Conservation (phyloP, 768 basidiomycete species). For the Podaxis mareebaensis region DNA sequence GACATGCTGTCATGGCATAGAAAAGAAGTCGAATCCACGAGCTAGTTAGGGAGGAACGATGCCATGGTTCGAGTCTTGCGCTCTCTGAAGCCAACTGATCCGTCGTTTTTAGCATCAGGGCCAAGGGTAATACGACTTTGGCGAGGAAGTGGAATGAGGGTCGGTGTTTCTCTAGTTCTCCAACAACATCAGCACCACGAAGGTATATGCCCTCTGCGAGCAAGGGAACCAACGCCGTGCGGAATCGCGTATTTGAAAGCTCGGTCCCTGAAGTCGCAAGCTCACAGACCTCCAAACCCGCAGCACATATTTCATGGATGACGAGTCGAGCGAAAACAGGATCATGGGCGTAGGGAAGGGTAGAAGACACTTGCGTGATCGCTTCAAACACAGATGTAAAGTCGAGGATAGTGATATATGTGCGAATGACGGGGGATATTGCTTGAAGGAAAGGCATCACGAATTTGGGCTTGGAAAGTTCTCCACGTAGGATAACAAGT, state of each 20-base stretch:
- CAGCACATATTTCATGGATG: conserved; percentile 44
- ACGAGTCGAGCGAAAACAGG: conserved; percentile 47
- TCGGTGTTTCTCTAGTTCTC: conserved; percentile 53
- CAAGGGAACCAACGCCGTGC: conserved; percentile 40
- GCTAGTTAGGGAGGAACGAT: conserved; percentile 43
- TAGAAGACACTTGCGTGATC: conserved; percentile 43
- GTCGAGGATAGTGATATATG: conserved; percentile 50
- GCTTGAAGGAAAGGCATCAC: conserved; percentile 54
- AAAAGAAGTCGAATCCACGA: conserved; percentile 66
- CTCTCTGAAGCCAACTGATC: conserved; percentile 42
- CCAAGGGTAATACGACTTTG: conserved; percentile 63
- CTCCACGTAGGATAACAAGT: conserved; percentile 48
- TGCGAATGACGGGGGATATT: conserved; percentile 54
- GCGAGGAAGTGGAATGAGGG: conserved; percentile 64
- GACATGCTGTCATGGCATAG: conserved; percentile 57
- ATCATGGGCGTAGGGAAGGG: conserved; percentile 54
- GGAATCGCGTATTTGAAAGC: conserved; percentile 40
- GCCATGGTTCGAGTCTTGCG: conserved; percentile 43
- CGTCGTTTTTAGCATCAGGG: conserved; percentile 52
- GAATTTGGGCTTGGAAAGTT: conserved; percentile 44
- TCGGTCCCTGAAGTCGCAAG: conserved; percentile 41
- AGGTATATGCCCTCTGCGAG: conserved; percentile 48
- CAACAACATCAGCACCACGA: conserved; percentile 51
- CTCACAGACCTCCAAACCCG: conserved; percentile 49
- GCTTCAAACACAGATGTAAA: conserved; percentile 59